Evolutionary conservation across 768 basidiomycete genomes (phyloP).

Genomic region (Fibroporia radiculosa): DNA sequence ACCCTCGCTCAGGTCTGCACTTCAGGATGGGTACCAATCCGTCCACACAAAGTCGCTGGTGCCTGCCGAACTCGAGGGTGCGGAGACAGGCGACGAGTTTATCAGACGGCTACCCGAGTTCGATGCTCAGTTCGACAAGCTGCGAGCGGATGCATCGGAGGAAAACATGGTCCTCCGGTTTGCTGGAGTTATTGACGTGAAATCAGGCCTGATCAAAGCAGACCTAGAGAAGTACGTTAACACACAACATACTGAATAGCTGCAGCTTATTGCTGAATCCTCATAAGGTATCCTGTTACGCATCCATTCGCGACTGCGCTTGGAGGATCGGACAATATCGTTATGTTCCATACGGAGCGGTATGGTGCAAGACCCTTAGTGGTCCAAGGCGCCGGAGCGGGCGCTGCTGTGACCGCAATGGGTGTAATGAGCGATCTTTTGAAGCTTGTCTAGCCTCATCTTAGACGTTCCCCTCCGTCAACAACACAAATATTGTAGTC

Average conservation of each 20-base stretch:
- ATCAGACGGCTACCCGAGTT: slow-evolving; percentile 71
- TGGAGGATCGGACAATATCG: slow-evolving; percentile 95
- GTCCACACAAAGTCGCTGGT: slow-evolving; percentile 84
- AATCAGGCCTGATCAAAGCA: slow-evolving; percentile 66
- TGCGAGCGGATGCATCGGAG: slow-evolving; percentile 69
- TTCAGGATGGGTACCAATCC: slow-evolving; percentile 73
- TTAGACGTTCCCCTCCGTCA: too few species aligned
- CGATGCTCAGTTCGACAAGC: slow-evolving; percentile 67
- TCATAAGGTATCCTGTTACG: slow-evolving; percentile 66
- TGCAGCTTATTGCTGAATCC: not conserved
- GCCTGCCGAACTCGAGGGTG: slow-evolving; percentile 61
- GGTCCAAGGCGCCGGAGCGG: slow-evolving; percentile 93
- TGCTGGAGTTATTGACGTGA: slow-evolving; percentile 89
- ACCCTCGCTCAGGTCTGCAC: slow-evolving; percentile 38
- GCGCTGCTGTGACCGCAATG: slow-evolving; percentile 98
- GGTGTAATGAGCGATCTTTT: slow-evolving; percentile 88
- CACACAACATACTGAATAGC: not conserved
- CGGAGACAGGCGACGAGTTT: slow-evolving; percentile 76
- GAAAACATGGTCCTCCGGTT: slow-evolving; percentile 87
- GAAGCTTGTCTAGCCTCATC: slow-evolving; percentile 36
- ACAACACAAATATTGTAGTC: not conserved
- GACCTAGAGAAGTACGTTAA: slow-evolving; percentile 76
- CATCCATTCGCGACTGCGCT: slow-evolving; percentile 96
- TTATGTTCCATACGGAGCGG: slow-evolving; percentile 93
- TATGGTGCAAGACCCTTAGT: slow-evolving; percentile 87